Evolutionary conservation across 2,329 filamentous ascomycete genomes (phyloP), one percentile per base, ranked within the genome.

Genomic region (Parascedosporium putredinis): DNA sequence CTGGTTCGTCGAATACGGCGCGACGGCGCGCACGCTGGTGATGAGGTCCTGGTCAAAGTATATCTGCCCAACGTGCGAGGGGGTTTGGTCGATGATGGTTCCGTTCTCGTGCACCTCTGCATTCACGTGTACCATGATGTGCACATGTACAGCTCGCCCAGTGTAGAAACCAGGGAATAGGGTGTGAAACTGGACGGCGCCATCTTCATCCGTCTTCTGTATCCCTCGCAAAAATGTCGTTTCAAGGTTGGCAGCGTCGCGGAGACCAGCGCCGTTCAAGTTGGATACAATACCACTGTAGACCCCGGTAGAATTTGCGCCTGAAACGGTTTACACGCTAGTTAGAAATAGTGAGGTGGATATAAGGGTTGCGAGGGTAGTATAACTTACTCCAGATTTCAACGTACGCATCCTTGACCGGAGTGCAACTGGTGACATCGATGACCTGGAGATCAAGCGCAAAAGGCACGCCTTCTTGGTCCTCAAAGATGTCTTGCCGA

Each of bases 41-140:
- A 77, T 69, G 31, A 80, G 68, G 53, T 68, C 67, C 58, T 79
- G 72, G 61, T 80, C 76, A 59, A 80, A 77, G 68, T 77, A 83
- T 52, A 79, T 61, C 60, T 83, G 79, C n/a, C 79, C 79, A 31
- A 81, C 70, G 61, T 83, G 77, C 2, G 73, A 70, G 44, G 74
- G 70, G 24, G 65, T 68, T 20, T 72, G 68, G 51, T 69, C 73
- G 23, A 64, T 61, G 52, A 77, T 65, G 51, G 76, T 79, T 55
- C 69, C 67, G 64, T 79, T 79, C 44, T 66, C 55, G 45, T 70
- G 64, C 5, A 69, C 57, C 9, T 59, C 61, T 23, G 63, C 61
- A 48, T 60, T 56, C 50, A 53, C 53, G 56, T 64, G 62, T 29
- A 60, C 59, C 50, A 67, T 57, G 34, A 68, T 54, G 56, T 71